Evolutionary conservation across 768 basidiomycete species (phyloP), one percentile per base, ranked within the genome.

Genomic region (Amanita molliuscula): DNA sequence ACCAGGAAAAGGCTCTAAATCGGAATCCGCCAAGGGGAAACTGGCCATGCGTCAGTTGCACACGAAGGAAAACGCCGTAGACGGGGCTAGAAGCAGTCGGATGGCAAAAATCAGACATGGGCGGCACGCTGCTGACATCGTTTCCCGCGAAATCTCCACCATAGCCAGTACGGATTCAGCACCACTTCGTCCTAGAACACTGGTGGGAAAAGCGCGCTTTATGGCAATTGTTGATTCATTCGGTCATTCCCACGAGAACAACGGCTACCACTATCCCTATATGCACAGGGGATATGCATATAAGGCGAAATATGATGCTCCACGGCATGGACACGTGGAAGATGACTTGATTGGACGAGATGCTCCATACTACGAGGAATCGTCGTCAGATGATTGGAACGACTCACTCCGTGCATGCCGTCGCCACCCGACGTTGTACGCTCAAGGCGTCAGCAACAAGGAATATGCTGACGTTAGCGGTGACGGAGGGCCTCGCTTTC

Each of bases 391-490:
- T 28, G 41, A 42, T 2, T 23, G 4, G 21, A 9, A 23, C 10
- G 21, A 21, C 13, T 26, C 4, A 6, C 25, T 21, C 13, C n/a
- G 4, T 26, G 10, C 33, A 37, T 35, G 35, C 33, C 46, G 34
- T 36, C 46, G 36, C 7, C 21, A 35, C 11, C 13, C 31, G 7
- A 35, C 7, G 16, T 47, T 13, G 1, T 37, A 16, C 31, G 29
- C 44, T 21, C 5, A 21, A 9, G 44, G 29, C 21, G 34, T 33
- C 1, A 10, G 21, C 18, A 11, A 9, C 21, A 18, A 25, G 33
- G 33, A 37, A 11, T 9, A 21, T 21, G 33, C n/a, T 48, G 47
- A 48, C 47, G 35, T 48, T 36, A 48, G 25, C 21, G 47, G 36
- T 46, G 47, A 16, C 25, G 15, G 42, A 44, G 42, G 25, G 25